Evolutionary conservation across 106 monocot species (phyloP), one percentile per base, ranked within the genome.

Genomic region (Acorus gramineus): DNA sequence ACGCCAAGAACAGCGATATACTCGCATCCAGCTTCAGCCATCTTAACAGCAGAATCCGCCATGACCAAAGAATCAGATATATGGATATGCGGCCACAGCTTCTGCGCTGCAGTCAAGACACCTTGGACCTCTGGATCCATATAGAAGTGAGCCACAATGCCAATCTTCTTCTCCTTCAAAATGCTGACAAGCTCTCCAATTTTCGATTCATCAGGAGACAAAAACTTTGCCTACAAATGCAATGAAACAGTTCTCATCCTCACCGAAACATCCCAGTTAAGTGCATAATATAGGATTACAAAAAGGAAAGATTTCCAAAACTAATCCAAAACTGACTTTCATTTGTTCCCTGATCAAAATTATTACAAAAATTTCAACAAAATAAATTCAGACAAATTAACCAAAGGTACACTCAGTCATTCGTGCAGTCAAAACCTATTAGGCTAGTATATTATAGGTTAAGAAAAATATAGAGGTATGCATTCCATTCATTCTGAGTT

Each of bases 51-150:
- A 51, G 52, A 63, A 74, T 99, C 98, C 59, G 98, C 98, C 98
- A 99, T 99, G 5, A 99, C 83, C 49, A 99, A 84, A 1, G 98
- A 99, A 83, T 99, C 98, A 57, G 98, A 99, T 60, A 99, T 99
- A 62, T 89, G 77, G 47, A 99, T 89, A 67, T 99, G 88, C 71
- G 92, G 98, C 98, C 92, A 92, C 9, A 66, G 73, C 55, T 78
- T 92, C 61, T 89, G 88, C 60, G 92, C 92, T 62, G 91, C 88
- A 69, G 98, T 99, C 61, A 99, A 76, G 44, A 99, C 73, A 62
- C 98, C 98, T 66, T 99, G 98, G 14, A 92, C 98, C 74, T 92
- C 98, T 60, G 92, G 98, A 69, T 99, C 98, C 92, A 99, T 99
- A 69, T 99, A 92, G 65, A 99, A 99, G 60, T 99, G 92, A 49